Evolutionary conservation across 2,329 filamentous ascomycete species (phyloP).

Genomic region (Nothopassalora personata): DNA sequence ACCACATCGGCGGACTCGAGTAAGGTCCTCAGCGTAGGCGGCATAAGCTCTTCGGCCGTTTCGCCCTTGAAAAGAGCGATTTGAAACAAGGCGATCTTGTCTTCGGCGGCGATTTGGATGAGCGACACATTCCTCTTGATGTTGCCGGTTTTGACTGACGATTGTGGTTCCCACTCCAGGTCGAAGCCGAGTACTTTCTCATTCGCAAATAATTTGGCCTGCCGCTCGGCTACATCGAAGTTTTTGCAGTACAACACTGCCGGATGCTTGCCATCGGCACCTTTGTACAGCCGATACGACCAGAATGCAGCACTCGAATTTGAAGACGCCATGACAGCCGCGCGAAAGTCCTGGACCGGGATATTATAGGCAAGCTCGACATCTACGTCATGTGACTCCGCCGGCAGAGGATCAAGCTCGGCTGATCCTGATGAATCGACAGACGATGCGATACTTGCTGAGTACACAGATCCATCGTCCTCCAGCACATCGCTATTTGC

Average conservation of each 20-base stretch:
- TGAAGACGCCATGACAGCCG: slow-evolving; percentile 25
- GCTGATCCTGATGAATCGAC: not conserved
- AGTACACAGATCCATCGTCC: not conserved
- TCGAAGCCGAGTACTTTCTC: slow-evolving; percentile 80
- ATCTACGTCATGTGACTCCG: not conserved
- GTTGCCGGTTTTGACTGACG: slow-evolving; percentile 31
- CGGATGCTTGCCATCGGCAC: slow-evolving; percentile 63
- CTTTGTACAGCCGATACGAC: slow-evolving; percentile 64
- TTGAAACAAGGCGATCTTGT: slow-evolving; percentile 76
- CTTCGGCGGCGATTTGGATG: slow-evolving; percentile 74
- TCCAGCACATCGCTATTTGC: not conserved
- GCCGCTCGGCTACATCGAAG: slow-evolving; percentile 60
- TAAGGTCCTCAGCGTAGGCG: slow-evolving; percentile 63
- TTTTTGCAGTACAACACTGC: slow-evolving; percentile 74
- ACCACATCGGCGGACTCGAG: slow-evolving; percentile 64
- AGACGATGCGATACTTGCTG: not conserved
- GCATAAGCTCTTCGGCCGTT: slow-evolving; percentile 52
- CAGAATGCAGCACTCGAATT: slow-evolving; percentile 43
- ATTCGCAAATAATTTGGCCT: slow-evolving; percentile 60
- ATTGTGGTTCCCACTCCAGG: slow-evolving; percentile 67
- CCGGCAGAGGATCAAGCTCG: not conserved
- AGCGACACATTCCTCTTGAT: slow-evolving; percentile 69
- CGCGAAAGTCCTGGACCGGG: slow-evolving; percentile 22
- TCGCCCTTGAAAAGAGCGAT: slow-evolving; percentile 53
- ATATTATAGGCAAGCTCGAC: slow-evolving; percentile 21